Percentiles rank a stretch among this genome's conserved stretches.
Conservation (phyloP, 257 asterid genomes). For the Petrea volubilis region DNA sequence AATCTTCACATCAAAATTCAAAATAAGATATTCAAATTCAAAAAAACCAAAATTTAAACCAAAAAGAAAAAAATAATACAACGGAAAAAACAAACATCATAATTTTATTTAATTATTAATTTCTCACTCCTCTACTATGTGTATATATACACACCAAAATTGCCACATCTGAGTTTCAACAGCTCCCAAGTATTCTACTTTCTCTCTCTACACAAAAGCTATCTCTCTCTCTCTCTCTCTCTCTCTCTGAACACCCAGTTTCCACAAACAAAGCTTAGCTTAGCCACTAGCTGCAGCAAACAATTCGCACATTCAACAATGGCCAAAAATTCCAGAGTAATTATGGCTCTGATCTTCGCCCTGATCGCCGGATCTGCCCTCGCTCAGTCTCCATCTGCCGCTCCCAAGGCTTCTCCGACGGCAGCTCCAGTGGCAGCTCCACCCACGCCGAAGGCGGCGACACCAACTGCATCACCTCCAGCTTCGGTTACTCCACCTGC, state of each 20-base stretch:
- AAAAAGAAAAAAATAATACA: not conserved
- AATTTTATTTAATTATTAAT: not conserved
- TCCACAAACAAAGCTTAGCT: not conserved
- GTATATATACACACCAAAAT: not conserved
- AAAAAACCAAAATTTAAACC: not conserved
- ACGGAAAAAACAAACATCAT: not conserved
- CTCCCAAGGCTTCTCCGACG: slow-evolving; percentile 36
- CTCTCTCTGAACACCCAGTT: not conserved
- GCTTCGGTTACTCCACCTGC: slow-evolving; percentile 18
- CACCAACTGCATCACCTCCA: slow-evolving; percentile 34
- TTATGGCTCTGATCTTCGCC: slow-evolving; percentile 33
- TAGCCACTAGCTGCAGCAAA: no score
- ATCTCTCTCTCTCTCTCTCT: not conserved
- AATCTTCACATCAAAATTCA: no score
- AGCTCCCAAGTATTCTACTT: not conserved
- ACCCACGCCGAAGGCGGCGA: not conserved
- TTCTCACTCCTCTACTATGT: slow-evolving; percentile 15
- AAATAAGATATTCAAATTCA: not conserved
- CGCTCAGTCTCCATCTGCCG: slow-evolving; percentile 47
- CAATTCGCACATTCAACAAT: not conserved
- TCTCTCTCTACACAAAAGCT: not conserved
- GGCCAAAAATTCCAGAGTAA: not conserved
- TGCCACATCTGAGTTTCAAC: not conserved
- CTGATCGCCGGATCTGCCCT: slow-evolving; percentile 40
- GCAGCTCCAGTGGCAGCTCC: slow-evolving; percentile 17